Percentiles rank a stretch among this genome's conserved stretches.
phyloP scores from a whole-genome alignment of 805 yeast species.

The Sugiyamaella americana region DNA sequence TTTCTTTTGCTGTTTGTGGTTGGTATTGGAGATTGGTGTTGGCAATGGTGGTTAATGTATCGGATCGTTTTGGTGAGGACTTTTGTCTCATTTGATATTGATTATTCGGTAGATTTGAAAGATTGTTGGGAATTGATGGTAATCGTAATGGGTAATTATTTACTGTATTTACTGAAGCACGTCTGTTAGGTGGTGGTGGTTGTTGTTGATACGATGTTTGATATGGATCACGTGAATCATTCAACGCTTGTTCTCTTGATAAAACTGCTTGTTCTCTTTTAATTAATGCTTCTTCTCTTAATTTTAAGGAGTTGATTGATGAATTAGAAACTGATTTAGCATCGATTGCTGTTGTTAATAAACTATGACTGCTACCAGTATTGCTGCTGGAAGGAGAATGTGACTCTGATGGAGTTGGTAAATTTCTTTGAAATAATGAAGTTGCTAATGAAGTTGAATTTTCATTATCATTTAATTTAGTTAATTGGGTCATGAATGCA shows the following conservation, averaged over 20 bases:
- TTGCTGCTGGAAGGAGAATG: neutral
- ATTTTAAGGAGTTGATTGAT: constrained; percentile 5
- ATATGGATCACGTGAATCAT: neutral
- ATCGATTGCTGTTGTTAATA: neutral
- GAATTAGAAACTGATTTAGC: neutral
- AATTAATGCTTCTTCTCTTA: constrained; percentile 19
- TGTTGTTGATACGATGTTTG: neutral
- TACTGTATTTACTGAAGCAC: neutral
- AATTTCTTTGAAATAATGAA: constrained; percentile 1
- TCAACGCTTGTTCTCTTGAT: constrained; percentile 13
- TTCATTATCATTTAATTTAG: constrained; percentile 15
- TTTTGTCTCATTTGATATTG: no score
- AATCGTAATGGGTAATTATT: neutral
- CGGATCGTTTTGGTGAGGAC: constrained; percentile 4
- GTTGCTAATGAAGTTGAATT: constrained; percentile 1
- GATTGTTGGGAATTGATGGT: constrained; percentile 1
- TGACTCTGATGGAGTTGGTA: constrained; percentile 3
- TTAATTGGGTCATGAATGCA: constrained; percentile 42
- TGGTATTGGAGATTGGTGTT: no score
- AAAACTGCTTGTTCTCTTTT: constrained; percentile 19
- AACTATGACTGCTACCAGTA: neutral
- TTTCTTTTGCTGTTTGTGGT: constrained; percentile 16
- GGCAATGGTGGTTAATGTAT: no score
- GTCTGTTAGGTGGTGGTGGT: neutral
- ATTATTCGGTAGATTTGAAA: neutral